Percentiles rank a stretch among this genome's conserved stretches.
Conservation (phyloP, 805 yeast genomes). For the Naumovozyma castellii region DNA sequence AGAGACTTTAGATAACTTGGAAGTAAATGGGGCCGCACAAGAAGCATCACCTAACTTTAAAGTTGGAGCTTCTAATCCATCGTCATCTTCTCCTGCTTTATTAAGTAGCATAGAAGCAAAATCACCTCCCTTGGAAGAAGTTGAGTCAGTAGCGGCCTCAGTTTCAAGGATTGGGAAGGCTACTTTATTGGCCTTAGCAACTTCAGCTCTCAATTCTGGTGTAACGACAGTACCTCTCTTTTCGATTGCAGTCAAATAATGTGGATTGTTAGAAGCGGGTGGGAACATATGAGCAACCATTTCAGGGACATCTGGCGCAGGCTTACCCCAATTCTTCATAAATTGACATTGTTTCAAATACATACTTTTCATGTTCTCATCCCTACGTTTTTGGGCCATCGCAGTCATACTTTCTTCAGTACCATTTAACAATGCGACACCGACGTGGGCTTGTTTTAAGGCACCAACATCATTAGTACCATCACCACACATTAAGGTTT, state of each 20-base stretch:
- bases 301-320: conserved; percentile 74
- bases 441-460: conserved; percentile 94
- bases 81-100: conserved; percentile 28
- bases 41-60: conserved; percentile 97
- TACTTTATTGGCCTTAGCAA: conserved; percentile 39
- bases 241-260: conserved; percentile 77
- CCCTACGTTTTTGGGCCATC: conserved; percentile 68
- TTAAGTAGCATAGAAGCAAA: conserved; percentile 35
- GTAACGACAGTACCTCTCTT: conserved; percentile 73
- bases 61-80: conserved; percentile 75
- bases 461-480: conserved; percentile 99
- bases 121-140: conserved; percentile 36
- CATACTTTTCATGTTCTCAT: conserved; percentile 52
- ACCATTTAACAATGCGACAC: conserved; percentile 95
- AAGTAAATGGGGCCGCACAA: conserved; percentile 97
- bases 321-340: conserved; percentile 73
- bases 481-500: conserved; percentile 97
- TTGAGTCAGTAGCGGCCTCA: conserved; percentile 47
- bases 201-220: conserved; percentile 57
- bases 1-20: conserved; percentile 83
- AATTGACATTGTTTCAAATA: conserved; percentile 79
- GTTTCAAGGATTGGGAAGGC: conserved; percentile 28
- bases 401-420: conserved; percentile 90
- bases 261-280: conserved; percentile 88
- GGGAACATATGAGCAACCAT: conserved; percentile 92